These are phyloP conservation scores for Diplodia scrobiculata DNA, from an alignment of 2,329 filamentous ascomycete genomes.

Conservation along the genomic window DNA sequence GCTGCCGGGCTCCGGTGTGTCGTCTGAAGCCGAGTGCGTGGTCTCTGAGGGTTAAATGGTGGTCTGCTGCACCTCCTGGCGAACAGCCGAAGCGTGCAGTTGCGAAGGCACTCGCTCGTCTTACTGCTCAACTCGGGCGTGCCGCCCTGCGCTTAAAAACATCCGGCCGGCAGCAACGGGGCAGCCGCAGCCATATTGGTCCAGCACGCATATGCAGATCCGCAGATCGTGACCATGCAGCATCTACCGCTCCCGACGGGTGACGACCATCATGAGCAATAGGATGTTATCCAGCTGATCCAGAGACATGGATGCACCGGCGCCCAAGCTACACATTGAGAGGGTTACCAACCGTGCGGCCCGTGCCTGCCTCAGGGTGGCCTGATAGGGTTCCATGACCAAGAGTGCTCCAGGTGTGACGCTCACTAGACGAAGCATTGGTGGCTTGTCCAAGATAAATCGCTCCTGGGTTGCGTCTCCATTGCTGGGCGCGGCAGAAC, in stretches of 20 bases:
- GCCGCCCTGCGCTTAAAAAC: slow-evolving; percentile 15
- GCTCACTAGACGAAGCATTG: slow-evolving; percentile 24
- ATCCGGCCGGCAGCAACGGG: slow-evolving; percentile 1
- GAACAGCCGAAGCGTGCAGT: slow-evolving; percentile 18
- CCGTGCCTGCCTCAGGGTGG: slow-evolving; percentile 25
- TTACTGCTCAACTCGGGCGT: slow-evolving; percentile 4
- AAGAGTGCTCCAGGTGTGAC: slow-evolving; percentile 25
- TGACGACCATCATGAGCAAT: background rate
- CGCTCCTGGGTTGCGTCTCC: slow-evolving; percentile 13
- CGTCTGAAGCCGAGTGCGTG: background rate
- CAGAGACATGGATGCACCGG: slow-evolving; percentile 27
- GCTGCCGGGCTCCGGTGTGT: slow-evolving; percentile 4
- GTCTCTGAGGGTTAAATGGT: slow-evolving; percentile 10
- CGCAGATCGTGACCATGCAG: slow-evolving; percentile 21
- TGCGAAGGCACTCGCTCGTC: slow-evolving; percentile 17
- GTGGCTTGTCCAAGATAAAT: slow-evolving; percentile 27
- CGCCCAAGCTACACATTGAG: slow-evolving; percentile 27
- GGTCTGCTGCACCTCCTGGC: slow-evolving; percentile 14
- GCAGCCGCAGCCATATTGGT: slow-evolving; percentile 22
- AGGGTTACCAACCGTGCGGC: slow-evolving; percentile 25
- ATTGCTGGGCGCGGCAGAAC: slow-evolving; percentile 11
- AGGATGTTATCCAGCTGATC: slow-evolving; percentile 28
- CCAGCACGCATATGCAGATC: slow-evolving; percentile 25
- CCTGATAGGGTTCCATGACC: slow-evolving; percentile 29
- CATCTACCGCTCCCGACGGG: slow-evolving; percentile 26